phyloP scores from a whole-genome alignment of 805 yeast genomes.

The Candida khao-thaluensis region DNA sequence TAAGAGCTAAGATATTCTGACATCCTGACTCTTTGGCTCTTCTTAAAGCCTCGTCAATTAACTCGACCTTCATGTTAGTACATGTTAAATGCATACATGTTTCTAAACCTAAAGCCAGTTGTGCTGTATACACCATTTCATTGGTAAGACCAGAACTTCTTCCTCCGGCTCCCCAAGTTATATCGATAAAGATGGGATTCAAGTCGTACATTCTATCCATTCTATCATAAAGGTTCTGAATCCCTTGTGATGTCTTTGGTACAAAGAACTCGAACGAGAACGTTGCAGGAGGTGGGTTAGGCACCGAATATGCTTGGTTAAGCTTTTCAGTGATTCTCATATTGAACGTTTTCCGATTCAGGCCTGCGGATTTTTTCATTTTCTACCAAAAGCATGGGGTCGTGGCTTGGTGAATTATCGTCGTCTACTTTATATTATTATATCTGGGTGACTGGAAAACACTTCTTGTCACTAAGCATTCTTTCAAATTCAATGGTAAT shows the following conservation, averaged over 20 bases:
- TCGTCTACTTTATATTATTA: too few relatives aligned
- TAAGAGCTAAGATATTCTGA: slow-evolving; percentile 87
- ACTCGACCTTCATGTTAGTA: slow-evolving; percentile 82
- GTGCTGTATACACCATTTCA: slow-evolving; percentile 89
- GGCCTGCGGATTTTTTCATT: too few relatives aligned
- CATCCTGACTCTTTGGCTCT: slow-evolving; percentile 91
- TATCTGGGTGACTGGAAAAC: too few relatives aligned
- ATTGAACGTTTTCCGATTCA: too few relatives aligned
- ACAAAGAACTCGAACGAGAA: slow-evolving; percentile 96
- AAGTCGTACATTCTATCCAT: slow-evolving; percentile 96
- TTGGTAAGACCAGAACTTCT: slow-evolving; percentile 77
- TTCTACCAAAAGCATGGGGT: too few relatives aligned
- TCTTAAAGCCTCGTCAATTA: slow-evolving; percentile 80
- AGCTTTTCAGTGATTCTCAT: slow-evolving; percentile 46
- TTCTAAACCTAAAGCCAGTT: slow-evolving; percentile 85
- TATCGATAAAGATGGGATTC: slow-evolving; percentile 88
- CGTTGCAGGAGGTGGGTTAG: slow-evolving; percentile 56
- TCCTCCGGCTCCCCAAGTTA: slow-evolving; percentile 99
- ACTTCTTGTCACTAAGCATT: too few relatives aligned
- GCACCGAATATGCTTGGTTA: slow-evolving; percentile 39
- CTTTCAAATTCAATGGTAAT: too few relatives aligned
- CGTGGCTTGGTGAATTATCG: too few relatives aligned
- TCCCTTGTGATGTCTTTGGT: slow-evolving; percentile 96
- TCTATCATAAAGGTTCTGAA: slow-evolving; percentile 91
- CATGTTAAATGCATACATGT: slow-evolving; percentile 99